Evolutionary conservation across 257 asterid genomes (phyloP).

Genomic region (Buddleja alternifolia): DNA sequence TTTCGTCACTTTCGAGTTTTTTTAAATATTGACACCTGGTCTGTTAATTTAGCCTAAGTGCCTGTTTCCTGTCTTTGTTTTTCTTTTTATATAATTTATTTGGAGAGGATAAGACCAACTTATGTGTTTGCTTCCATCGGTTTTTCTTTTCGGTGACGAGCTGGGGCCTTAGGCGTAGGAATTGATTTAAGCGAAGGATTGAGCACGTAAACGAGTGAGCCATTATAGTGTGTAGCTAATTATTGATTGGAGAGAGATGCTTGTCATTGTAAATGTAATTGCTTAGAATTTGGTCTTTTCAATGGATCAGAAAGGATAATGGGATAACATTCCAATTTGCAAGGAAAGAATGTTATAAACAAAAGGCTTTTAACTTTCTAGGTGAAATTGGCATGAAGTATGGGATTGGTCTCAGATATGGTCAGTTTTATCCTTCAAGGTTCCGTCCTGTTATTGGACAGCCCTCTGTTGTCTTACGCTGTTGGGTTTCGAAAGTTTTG

Average conservation of each 20-base stretch:
- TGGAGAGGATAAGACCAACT: background rate
- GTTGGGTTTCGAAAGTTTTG: background rate
- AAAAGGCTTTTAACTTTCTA: background rate
- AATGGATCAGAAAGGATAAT: background rate
- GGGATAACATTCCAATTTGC: background rate
- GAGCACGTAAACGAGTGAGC: slow-evolving; percentile 1
- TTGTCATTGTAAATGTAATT: background rate
- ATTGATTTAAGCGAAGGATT: background rate
- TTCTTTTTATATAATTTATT: background rate
- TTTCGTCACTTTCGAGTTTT: background rate
- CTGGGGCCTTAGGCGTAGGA: slow-evolving; percentile 9
- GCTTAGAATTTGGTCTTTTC: background rate
- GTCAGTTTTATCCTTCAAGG: background rate
- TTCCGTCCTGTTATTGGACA: slow-evolving; percentile 8
- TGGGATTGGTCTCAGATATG: background rate
- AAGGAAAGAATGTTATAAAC: no score
- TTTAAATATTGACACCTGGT: background rate
- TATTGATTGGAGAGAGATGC: background rate
- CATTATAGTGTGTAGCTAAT: background rate
- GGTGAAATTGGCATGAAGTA: background rate
- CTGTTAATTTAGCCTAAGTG: background rate
- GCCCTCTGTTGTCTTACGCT: background rate
- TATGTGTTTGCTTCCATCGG: background rate
- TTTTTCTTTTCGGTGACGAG: background rate
- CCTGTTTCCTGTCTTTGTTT: background rate